These are phyloP conservation scores for Protostelium mycophagum DNA, from an alignment of 78 protist genomes.

Conservation along the genomic window DNA sequence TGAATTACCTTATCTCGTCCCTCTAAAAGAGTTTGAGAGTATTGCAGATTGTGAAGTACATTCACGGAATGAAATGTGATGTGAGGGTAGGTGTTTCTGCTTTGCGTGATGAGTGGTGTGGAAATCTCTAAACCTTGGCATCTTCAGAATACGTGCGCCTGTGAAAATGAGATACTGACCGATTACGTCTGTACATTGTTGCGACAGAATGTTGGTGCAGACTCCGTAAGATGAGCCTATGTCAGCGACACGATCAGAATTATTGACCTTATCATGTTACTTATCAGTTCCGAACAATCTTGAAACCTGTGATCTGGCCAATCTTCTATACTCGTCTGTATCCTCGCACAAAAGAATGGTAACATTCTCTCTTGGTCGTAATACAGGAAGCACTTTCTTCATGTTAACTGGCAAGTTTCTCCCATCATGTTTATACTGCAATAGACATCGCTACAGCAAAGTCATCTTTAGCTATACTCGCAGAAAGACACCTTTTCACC, in stretches of 20 bases:
- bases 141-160: not conserved
- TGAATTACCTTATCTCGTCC: not conserved
- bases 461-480: not conserved
- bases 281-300: not conserved
- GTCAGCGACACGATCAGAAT: not conserved
- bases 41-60: too few relatives aligned
- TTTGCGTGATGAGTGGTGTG: not conserved
- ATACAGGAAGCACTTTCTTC: not conserved
- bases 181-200: not conserved
- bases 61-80: not conserved
- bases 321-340: not conserved
- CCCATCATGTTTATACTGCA: not conserved
- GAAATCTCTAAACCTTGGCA: not conserved
- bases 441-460: not conserved
- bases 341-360: not conserved
- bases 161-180: not conserved
- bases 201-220: not conserved
- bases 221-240: not conserved
- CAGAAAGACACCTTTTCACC: too few relatives aligned
- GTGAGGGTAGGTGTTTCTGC: not conserved
- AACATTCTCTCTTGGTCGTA: not conserved
- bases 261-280: not conserved
- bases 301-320: not conserved
- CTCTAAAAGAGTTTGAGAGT: not conserved
- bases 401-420: not conserved